These are phyloP conservation scores for Rosa persica DNA, from an alignment of 306 rosid genomes.

Conservation along the genomic window DNA sequence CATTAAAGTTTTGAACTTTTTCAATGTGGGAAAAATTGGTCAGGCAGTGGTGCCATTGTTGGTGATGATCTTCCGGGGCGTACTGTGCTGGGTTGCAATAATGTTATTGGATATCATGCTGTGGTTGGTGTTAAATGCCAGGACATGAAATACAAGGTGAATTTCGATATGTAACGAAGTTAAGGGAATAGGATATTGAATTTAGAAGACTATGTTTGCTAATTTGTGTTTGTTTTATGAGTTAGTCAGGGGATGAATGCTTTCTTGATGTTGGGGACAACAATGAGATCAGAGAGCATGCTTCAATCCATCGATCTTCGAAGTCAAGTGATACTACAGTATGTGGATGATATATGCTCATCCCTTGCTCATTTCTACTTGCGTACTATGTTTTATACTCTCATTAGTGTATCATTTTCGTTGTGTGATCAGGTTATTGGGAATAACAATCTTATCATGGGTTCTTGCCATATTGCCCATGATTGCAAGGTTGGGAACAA, in stretches of 20 bases:
- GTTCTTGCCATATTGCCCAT: slow-evolving; percentile 94
- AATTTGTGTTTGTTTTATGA: slow-evolving; percentile 22
- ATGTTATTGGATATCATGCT: slow-evolving; percentile 84
- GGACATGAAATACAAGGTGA: slow-evolving; percentile 85
- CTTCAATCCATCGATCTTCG: slow-evolving; percentile 89
- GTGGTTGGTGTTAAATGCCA: slow-evolving; percentile 85
- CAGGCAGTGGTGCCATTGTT: slow-evolving; percentile 90
- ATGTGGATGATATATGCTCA: slow-evolving; percentile 21
- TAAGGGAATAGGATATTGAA: background rate
- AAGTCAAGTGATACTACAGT: slow-evolving; percentile 78
- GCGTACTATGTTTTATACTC: slow-evolving; percentile 18
- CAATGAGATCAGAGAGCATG: slow-evolving; percentile 79
- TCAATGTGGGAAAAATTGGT: slow-evolving; percentile 25
- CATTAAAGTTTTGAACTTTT: background rate
- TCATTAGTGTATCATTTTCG: slow-evolving; percentile 20
- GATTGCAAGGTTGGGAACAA: slow-evolving; percentile 84
- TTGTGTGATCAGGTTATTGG: slow-evolving; percentile 72
- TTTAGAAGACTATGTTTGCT: slow-evolving; percentile 18
- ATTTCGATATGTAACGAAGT: slow-evolving; percentile 10
- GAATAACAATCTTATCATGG: slow-evolving; percentile 87
- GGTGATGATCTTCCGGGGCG: slow-evolving; percentile 88
- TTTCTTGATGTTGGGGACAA: slow-evolving; percentile 83
- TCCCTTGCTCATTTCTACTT: background rate
- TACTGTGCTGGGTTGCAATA: slow-evolving; percentile 71
- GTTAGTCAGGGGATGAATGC: slow-evolving; percentile 81